Evolutionary conservation across 768 basidiomycete genomes (phyloP).

Genomic region (Phaeotremella fagi): DNA sequence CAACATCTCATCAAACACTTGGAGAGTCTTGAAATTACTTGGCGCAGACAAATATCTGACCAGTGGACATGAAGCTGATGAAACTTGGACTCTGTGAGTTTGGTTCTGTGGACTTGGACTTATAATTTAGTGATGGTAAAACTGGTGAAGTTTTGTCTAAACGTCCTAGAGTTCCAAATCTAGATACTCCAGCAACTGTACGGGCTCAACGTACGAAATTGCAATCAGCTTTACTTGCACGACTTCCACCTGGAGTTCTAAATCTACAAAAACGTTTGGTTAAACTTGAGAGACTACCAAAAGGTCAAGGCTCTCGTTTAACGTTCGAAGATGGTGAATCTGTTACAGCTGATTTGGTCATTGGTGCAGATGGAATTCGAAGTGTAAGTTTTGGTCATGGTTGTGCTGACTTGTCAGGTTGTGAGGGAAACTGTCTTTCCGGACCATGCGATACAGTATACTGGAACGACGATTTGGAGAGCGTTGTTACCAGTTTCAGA

Average conservation of each 20-base stretch:
- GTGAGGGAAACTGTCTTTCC: conserved; percentile 31
- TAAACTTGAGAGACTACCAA: conserved; percentile 4
- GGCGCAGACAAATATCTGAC: conserved; percentile 8
- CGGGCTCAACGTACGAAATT: conserved; percentile 16
- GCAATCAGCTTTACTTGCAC: conserved; percentile 22
- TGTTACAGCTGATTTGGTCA: conserved; percentile 18
- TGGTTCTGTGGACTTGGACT: neutral
- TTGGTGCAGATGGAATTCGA: conserved; percentile 38
- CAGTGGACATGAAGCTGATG: conserved; percentile 2
- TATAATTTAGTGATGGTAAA: conserved; percentile 2
- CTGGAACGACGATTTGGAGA: conserved; percentile 32
- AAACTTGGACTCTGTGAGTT: neutral
- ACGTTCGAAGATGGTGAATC: conserved; percentile 20
- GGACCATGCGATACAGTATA: conserved; percentile 25
- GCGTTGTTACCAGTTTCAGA: conserved; percentile 18
- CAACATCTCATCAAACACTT: conserved; percentile 30
- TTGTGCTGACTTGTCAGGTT: conserved; percentile 9
- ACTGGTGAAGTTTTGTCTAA: conserved; percentile 3
- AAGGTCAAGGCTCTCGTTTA: conserved; percentile 5
- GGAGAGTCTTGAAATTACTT: conserved; percentile 23
- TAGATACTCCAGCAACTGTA: neutral
- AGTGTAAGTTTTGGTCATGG: conserved; percentile 14
- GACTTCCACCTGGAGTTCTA: conserved; percentile 20
- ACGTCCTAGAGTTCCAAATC: neutral
- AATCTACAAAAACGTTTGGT: conserved; percentile 26